A percentile compares a stretch with the other conserved stretches of the same genome.
Evolutionary conservation across 2,329 filamentous ascomycete genomes (phyloP).

Genomic region (Diaporthe citri): DNA sequence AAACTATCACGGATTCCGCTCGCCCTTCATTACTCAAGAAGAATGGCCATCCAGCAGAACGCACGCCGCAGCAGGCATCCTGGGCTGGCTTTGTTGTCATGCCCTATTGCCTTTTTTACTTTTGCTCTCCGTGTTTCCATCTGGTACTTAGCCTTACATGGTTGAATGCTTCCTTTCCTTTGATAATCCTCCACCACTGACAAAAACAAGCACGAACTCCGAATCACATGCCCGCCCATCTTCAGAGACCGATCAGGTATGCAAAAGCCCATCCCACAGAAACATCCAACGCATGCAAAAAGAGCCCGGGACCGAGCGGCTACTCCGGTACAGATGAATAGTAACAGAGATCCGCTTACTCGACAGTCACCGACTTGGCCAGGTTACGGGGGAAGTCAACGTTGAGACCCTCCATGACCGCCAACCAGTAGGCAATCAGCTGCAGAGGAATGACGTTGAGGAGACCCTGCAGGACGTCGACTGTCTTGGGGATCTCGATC

Average conservation of each 20-base stretch:
- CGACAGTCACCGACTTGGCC: slow-evolving; percentile 98
- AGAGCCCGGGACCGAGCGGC: slow-evolving; percentile 1
- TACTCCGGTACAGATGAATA: background rate
- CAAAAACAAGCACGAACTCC: slow-evolving; percentile 18
- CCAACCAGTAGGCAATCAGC: slow-evolving; percentile 98
- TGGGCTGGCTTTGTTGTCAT: background rate
- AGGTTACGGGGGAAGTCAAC: slow-evolving; percentile 99
- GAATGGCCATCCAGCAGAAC: background rate
- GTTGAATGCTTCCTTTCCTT: slow-evolving; percentile 13
- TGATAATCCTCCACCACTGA: background rate
- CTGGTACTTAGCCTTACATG: slow-evolving; percentile 3
- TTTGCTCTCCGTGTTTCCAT: background rate
- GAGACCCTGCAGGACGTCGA: slow-evolving; percentile 95
- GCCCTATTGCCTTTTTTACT: background rate
- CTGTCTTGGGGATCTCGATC: slow-evolving; percentile 96
- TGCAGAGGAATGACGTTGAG: slow-evolving; percentile 98
- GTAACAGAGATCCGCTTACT: slow-evolving; percentile 67
- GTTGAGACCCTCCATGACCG: slow-evolving; percentile 94
- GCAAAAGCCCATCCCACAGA: slow-evolving; percentile 9
- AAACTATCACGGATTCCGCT: background rate
- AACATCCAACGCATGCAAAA: slow-evolving; percentile 21
- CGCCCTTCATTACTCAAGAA: background rate
- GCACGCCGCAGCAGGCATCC: background rate
- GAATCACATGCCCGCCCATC: slow-evolving; percentile 18
- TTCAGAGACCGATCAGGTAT: slow-evolving; percentile 30